Conservation (phyloP, 2,329 filamentous ascomycete genomes). For the Botryotinia convoluta region DNA sequence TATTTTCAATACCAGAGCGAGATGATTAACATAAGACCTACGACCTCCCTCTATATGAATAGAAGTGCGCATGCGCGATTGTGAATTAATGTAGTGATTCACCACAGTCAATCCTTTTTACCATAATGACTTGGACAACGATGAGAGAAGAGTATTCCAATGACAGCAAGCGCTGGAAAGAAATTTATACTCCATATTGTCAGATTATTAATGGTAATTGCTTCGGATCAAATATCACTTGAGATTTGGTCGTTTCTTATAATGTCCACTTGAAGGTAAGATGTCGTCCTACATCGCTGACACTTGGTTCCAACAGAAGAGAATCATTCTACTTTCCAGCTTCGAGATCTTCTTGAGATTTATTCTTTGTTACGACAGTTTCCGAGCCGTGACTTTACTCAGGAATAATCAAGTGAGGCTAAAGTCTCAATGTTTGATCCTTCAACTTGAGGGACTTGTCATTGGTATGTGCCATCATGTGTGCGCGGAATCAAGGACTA, state of each 20-base stretch:
- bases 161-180: not conserved
- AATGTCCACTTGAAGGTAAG: not conserved
- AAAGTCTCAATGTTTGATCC: not conserved
- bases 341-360: not conserved
- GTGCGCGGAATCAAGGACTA: not conserved
- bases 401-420: not conserved
- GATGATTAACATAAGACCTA: not conserved
- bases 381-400: not conserved
- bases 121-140: not conserved
- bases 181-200: no score
- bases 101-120: not conserved
- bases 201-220: fast-evolving
- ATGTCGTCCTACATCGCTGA: not conserved
- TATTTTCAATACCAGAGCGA: not conserved
- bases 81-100: not conserved
- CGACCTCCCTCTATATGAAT: not conserved
- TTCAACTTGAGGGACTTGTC: not conserved
- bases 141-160: not conserved
- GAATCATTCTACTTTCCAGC: no score
- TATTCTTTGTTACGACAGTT: not conserved
- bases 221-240: not conserved
- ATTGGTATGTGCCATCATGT: not conserved
- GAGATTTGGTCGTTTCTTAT: not conserved
- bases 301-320: not conserved
- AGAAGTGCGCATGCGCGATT: not conserved